A percentile compares a stretch with the other conserved stretches of the same genome.
Conservation (phyloP, 176 grass and related monocot species). For the Oryza australiensis region DNA sequence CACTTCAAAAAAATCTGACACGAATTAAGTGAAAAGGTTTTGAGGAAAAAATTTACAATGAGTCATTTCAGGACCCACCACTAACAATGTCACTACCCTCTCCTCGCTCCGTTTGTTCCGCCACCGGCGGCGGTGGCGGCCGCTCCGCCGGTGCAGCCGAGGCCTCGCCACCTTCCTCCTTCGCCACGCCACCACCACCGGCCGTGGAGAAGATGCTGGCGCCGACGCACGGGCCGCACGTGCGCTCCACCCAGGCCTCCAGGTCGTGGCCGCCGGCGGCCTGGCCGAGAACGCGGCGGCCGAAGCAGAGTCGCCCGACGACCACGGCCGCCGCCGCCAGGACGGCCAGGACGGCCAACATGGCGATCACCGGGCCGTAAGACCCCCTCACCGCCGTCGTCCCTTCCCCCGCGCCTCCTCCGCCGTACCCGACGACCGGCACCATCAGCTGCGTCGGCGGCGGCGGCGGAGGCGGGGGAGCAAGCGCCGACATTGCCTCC, state of each 20-base stretch:
- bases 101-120: background rate
- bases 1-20: background rate
- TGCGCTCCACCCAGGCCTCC: slow-evolving; percentile 68
- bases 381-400: slow-evolving; percentile 25
- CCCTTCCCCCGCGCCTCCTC: background rate
- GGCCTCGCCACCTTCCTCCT: background rate
- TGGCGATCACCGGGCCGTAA: slow-evolving; percentile 67
- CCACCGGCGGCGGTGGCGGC: background rate
- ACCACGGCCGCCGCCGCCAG: slow-evolving; percentile 53
- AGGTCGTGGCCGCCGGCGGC: slow-evolving; percentile 40
- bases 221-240: slow-evolving; percentile 61
- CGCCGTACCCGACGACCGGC: slow-evolving; percentile 24
- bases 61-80: background rate
- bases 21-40: background rate
- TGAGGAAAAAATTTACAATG: background rate
- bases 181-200: background rate
- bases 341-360: slow-evolving; percentile 60
- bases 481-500: slow-evolving; percentile 42
- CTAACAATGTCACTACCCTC: background rate
- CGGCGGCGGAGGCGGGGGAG: slow-evolving; percentile 23
- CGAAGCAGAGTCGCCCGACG: slow-evolving; percentile 65
- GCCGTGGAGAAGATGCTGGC: background rate
- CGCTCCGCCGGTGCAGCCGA: background rate
- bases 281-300: slow-evolving; percentile 40
- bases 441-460: slow-evolving; percentile 26